phyloP scores from a whole-genome alignment of 306 rosid species.

The Benincasa hispida region DNA sequence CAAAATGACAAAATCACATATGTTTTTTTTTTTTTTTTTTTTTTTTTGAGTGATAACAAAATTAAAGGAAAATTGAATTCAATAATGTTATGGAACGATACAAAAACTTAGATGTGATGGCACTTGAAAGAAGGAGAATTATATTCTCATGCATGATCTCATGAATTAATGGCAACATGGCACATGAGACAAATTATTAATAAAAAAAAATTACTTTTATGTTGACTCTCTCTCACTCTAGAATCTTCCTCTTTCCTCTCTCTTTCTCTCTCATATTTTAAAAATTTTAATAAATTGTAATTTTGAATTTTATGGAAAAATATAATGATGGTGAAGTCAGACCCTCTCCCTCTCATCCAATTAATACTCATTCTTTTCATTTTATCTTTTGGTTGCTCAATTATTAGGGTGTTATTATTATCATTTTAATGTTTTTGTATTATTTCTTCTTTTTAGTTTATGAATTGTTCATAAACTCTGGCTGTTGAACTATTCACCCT shows the following conservation, averaged over 20 bases:
- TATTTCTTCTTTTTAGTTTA: background rate
- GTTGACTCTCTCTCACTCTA: slow-evolving; percentile 1
- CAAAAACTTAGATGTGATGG: background rate
- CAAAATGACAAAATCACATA: background rate
- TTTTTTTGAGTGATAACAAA: background rate
- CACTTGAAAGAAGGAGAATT: background rate
- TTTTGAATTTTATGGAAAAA: background rate
- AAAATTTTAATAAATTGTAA: background rate
- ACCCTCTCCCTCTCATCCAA: background rate
- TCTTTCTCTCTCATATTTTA: background rate
- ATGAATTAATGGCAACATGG: background rate
- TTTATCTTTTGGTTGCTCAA: background rate
- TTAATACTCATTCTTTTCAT: background rate
- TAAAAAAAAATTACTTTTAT: background rate
- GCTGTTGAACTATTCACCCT: background rate
- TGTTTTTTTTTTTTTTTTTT: background rate
- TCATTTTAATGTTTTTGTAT: background rate
- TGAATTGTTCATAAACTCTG: background rate
- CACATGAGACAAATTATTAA: background rate
- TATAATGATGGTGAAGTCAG: background rate
- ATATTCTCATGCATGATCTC: background rate
- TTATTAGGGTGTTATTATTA: background rate
- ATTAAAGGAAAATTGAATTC: background rate
- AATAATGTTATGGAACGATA: background rate
- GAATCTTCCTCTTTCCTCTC: background rate